Evolutionary conservation across 2,329 filamentous ascomycete species (phyloP), one percentile per base, ranked within the genome.

Genomic region (Alternaria sp.): DNA sequence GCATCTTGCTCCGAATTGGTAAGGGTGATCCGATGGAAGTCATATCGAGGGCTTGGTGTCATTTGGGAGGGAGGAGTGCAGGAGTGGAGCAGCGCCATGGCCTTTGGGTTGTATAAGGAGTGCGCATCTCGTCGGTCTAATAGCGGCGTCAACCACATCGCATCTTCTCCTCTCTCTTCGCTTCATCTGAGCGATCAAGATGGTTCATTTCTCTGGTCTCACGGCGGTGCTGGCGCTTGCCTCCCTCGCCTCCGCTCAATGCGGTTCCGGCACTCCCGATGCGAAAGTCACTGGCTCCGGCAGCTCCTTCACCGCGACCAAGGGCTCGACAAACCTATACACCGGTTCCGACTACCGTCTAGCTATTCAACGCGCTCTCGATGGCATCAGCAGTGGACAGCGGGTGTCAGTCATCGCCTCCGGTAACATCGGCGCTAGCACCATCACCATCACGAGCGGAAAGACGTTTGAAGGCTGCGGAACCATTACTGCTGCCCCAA

Each of bases 391-490:
- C 67, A 81, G 79, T 54, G 86, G 86, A 8, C 84, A 88, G 72
- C 84, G 86, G 11, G 82, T 88, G 1, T 77, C 84, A 2, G 83
- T 88, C 59, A 82, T 86, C 1, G 85, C 86, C 0, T 86, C 84
- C 0, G 86, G 86, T 5, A 85, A 84, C 46, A 87, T 88, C 56
- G 86, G 86, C 28, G 82, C 84, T n/a, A 82, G 71, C 68, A 87
- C 84, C 37, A 84, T 88, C 71, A 82, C 75, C 23, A 82, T 88
- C 64, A 68, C 71, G 33, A 84, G 82, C 70, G 86, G 86, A 60
- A 87, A 87, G 75, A 88, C 80, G 45, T 87, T 88, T 51, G 87
- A 88, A 66, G 86, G 85, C 30, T 88, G 87, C 71, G 86, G 87
- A 45, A 87, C 86, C 47, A 86, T 88, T 73, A 80, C 87, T 60